Evolutionary conservation across 2,329 filamentous ascomycete species (phyloP).

Genomic region (Sarocladium kiliense): DNA sequence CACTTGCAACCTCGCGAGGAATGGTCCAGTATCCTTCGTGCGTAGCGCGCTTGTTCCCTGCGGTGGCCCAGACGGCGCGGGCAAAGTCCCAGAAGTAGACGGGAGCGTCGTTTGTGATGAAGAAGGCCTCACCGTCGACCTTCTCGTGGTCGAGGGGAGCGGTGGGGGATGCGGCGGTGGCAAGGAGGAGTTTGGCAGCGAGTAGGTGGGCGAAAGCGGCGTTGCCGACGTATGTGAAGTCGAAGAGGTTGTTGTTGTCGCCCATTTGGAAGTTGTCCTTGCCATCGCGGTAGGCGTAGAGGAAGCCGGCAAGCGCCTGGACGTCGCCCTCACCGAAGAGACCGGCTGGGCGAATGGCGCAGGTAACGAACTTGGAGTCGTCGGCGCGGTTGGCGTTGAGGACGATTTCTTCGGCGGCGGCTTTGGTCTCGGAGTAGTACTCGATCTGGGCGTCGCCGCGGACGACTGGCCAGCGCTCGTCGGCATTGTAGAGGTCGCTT

Average conservation of each 20-base stretch:
- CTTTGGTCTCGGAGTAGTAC: constrained; percentile 91
- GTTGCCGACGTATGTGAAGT: constrained; percentile 62
- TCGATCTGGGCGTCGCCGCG: constrained; percentile 65
- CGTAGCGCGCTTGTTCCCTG: constrained; percentile 46
- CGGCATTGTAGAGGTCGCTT: constrained; percentile 74
- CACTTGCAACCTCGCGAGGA: constrained; percentile 43
- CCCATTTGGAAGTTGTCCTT: constrained; percentile 79
- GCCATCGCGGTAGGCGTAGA: constrained; percentile 63
- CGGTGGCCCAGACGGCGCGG: constrained; percentile 67
- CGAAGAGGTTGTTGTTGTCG: constrained; percentile 57
- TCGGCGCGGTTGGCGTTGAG: constrained; percentile 62
- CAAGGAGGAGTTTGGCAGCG: constrained; percentile 67
- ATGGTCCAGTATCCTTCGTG: constrained; percentile 49
- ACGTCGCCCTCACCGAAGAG: constrained; percentile 90
- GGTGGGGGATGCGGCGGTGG: constrained; percentile 47
- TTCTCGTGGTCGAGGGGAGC: constrained; percentile 65
- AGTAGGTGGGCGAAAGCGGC: constrained; percentile 75
- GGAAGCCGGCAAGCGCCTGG: constrained; percentile 66
- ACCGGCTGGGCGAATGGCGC: constrained; percentile 75
- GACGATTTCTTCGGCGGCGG: constrained; percentile 76
- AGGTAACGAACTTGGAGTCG: constrained; percentile 60
- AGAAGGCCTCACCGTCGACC: constrained; percentile 81
- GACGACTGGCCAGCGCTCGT: constrained; percentile 76
- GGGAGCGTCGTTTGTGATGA: constrained; percentile 85
- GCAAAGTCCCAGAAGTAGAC: constrained; percentile 90